A percentile compares a stretch with the other conserved stretches of the same genome.
Conservation (phyloP, 1,284 basidiomycete genomes). For the Apiotrichum brassicae region DNA sequence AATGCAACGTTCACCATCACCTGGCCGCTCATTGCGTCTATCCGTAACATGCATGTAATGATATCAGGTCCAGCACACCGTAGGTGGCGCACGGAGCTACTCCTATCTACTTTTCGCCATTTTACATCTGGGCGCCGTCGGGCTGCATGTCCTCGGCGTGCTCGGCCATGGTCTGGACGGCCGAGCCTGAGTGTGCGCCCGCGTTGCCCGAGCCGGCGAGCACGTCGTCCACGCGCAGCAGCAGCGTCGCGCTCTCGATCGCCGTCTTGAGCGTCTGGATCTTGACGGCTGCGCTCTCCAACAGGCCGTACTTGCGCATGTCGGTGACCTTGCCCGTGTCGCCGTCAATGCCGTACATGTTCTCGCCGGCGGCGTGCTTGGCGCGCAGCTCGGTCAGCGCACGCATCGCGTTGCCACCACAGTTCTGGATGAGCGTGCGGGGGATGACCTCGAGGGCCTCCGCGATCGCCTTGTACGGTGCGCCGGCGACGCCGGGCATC, state of each 20-base stretch:
- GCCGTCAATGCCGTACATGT: conserved; percentile 89
- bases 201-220: conserved; percentile 59
- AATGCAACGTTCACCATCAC: too few relatives aligned
- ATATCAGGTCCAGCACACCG: not conserved
- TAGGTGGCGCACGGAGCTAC: too few relatives aligned
- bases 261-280: conserved; percentile 97
- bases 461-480: conserved; percentile 84
- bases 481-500: conserved; percentile 77
- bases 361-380: conserved; percentile 85
- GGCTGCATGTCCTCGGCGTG: conserved; percentile 13
- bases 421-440: conserved; percentile 89
- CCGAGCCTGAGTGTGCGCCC: conserved; percentile 21
- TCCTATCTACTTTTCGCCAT: not conserved
- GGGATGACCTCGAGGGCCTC: conserved; percentile 98
- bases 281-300: conserved; percentile 95
- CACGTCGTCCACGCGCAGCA: conserved; percentile 91
- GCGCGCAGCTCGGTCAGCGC: conserved; percentile 82
- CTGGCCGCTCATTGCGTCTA: not conserved
- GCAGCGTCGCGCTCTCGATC: conserved; percentile 86
- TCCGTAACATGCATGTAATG: conserved; percentile 3
- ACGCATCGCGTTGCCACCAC: conserved; percentile 89
- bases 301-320: conserved; percentile 90
- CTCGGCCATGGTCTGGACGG: conserved; percentile 45
- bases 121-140: conserved; percentile 8
- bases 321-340: conserved; percentile 91